These are phyloP conservation scores for Stropharia rugosoannulata DNA, from an alignment of 768 basidiomycete genomes.

Conservation along the genomic window DNA sequence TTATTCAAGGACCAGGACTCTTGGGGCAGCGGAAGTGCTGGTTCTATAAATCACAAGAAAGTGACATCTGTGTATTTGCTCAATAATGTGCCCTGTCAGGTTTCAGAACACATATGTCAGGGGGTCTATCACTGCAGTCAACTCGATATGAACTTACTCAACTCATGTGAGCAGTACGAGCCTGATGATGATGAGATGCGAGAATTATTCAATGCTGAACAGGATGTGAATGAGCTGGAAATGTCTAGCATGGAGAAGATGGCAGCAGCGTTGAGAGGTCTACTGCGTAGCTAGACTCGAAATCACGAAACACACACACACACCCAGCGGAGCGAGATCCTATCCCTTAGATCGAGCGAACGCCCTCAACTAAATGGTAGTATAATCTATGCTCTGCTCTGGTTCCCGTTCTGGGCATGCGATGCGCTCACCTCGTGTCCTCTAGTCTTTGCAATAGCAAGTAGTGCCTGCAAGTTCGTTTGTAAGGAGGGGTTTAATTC, in stretches of 20 bases:
- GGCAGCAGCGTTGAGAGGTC: constrained; percentile 2
- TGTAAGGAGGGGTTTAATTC: too few relatives aligned
- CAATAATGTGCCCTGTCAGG: background rate
- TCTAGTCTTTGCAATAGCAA: too few relatives aligned
- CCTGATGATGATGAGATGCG: background rate
- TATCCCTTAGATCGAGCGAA: too few relatives aligned
- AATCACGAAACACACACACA: too few relatives aligned
- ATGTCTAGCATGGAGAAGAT: background rate
- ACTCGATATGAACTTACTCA: constrained; percentile 1
- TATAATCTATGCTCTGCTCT: too few relatives aligned
- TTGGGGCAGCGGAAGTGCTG: background rate
- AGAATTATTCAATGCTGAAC: background rate
- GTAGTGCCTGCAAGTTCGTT: too few relatives aligned
- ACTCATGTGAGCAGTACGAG: constrained; percentile 4
- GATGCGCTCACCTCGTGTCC: too few relatives aligned
- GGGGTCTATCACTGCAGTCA: constrained; percentile 2
- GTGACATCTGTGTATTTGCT: background rate
- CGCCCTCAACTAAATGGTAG: too few relatives aligned
- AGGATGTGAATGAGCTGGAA: background rate
- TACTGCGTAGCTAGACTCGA: too few relatives aligned
- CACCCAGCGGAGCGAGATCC: too few relatives aligned
- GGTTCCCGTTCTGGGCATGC: too few relatives aligned
- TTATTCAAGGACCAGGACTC: constrained; percentile 3
- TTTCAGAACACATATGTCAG: constrained; percentile 1
- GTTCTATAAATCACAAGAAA: background rate